Evolutionary conservation across 108 stramenopile genomes (phyloP).

Genomic region (Stephanodiscus triporus): DNA sequence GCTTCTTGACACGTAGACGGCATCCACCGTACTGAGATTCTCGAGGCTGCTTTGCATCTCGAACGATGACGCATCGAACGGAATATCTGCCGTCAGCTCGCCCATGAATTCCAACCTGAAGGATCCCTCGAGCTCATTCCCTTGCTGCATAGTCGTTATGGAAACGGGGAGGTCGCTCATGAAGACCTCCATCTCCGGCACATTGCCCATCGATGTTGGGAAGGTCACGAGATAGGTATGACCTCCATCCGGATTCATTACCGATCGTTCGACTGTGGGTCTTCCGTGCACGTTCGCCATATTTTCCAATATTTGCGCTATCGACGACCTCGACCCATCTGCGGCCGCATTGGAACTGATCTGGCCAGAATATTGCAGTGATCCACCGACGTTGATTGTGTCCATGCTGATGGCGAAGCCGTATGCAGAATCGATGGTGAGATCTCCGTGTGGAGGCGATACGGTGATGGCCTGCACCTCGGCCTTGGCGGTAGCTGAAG

Average conservation of each 20-base stretch:
- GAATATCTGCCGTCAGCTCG: constrained; percentile 64
- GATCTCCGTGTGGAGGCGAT: constrained; percentile 50
- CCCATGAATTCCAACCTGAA: constrained; percentile 71
- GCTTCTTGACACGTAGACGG: constrained; percentile 60
- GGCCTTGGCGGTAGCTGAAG: constrained; percentile 46
- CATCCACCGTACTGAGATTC: constrained; percentile 57
- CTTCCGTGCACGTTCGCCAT: constrained; percentile 61
- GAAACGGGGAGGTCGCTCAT: constrained; percentile 59
- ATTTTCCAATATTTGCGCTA: constrained; percentile 62
- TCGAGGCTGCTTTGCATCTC: constrained; percentile 59
- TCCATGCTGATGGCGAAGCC: constrained; percentile 64
- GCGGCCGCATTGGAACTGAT: constrained; percentile 61
- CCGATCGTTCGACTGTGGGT: constrained; percentile 41
- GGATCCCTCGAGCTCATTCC: constrained; percentile 70
- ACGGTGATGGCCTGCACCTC: constrained; percentile 78
- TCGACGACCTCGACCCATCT: constrained; percentile 38
- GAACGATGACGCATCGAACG: constrained; percentile 61
- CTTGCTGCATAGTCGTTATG: constrained; percentile 63
- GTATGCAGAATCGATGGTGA: constrained; percentile 49
- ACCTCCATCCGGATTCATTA: constrained; percentile 55
- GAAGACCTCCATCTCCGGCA: constrained; percentile 66
- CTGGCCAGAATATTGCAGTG: constrained; percentile 65
- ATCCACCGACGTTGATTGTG: constrained; percentile 51
- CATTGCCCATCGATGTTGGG: constrained; percentile 65
- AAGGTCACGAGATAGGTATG: constrained; percentile 78